Evolutionary conservation across 2,329 filamentous ascomycete genomes (phyloP), one percentile per base, ranked within the genome.

Genomic region (Plectosphaerella plurivora): DNA sequence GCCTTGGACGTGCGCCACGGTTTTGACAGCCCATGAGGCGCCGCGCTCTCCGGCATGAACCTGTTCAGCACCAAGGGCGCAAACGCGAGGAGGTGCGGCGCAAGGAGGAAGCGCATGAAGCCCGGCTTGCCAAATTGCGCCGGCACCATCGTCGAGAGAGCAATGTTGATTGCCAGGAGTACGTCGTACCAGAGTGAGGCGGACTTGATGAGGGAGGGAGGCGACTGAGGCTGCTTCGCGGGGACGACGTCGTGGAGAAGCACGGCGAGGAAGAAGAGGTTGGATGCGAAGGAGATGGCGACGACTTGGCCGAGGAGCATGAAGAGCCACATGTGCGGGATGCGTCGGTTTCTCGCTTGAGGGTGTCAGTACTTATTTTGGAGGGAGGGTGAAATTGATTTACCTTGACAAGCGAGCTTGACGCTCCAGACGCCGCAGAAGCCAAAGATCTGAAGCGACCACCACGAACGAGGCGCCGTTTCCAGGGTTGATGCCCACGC

Each of bases 341-440:
- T 60, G 1, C 18, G 49, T 14, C 54, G 50, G 47, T 52, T 60
- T 11, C 53, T 53, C 25, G 54, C 60, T 61, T 24, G 3, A 15
- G 9, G 15, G 4, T 35, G 15, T 25, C 44, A 42, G 35, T 2
- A 25, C 3, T 14, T 33, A n/a, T 15, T 9, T 8, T 36, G 22
- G 28, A 37, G 6, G 35, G 24, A 33, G 22, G 20, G 16, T 3
- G 25, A 22, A 22, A 22, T 22, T 56, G 33, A 41, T 9, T 44
- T 20, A 64, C 62, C 54, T 50, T 63, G 57, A 4, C 56, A 56
- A 10, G 57, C 62, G 35, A 63, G 59, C 52, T 62, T 52, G 4
- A 62, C 55, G 46, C 60, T 65, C 63, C 62, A 64, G 18, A 54
- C 52, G 14, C 59, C 60, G 28, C 59, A 60, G 39, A 63, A 65